Base-by-base conservation (phyloP, 441 rosid species). In the Euphorbia celastroides region DNA sequence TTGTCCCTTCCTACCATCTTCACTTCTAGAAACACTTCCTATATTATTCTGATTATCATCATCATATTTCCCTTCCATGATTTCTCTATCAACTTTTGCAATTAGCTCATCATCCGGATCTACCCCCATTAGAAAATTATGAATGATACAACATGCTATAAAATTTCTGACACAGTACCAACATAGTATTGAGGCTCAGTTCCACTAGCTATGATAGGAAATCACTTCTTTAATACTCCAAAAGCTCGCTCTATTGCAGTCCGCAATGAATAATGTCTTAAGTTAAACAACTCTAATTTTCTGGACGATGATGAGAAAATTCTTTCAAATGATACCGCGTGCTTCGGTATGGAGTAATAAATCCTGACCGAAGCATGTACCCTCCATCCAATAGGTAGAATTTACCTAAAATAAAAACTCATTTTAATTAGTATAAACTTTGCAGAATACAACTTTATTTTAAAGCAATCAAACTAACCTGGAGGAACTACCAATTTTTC, bases 241-340 rank as follows among this genome's bases (percentile, higher is more conserved):
- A 51, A 51, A n/a, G 56, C 56, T 51, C 56, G n/a, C 5, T 51
- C 56, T n/a, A 51, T 51, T 51, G 56, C 56, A 51, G 2, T 51
- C 0, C 3, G 5, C 20, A 51, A 51, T 51, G 56, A 51, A n/a
- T 22, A n/a, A 51, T 51, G 5, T 51, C 56, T 7, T 5, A 9
- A 26, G 19, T 51, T 51, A 7, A 51, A 51, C 56, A 51, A 51
- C 10, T 51, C 56, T 14, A 5, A 26, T 56, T 56, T n/a, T 56
- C 31, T 11, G 36, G 36, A 26, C 34, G 2, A 57, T 0, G 5
- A 57, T 14, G 16, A 3, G 60, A 27, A 2, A 26, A 57, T 20
- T 22, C 36, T 57, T 57, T 57, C 60, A 57, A 57, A 26, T 57
- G 34, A 28, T 57, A 57, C n/a, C n/a, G n/a, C n/a, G n/a, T n/a